Percentiles rank a stretch among this genome's conserved stretches.
Conservation (phyloP, 2,329 filamentous ascomycete genomes). For the Pseudocercospora eumusae region DNA sequence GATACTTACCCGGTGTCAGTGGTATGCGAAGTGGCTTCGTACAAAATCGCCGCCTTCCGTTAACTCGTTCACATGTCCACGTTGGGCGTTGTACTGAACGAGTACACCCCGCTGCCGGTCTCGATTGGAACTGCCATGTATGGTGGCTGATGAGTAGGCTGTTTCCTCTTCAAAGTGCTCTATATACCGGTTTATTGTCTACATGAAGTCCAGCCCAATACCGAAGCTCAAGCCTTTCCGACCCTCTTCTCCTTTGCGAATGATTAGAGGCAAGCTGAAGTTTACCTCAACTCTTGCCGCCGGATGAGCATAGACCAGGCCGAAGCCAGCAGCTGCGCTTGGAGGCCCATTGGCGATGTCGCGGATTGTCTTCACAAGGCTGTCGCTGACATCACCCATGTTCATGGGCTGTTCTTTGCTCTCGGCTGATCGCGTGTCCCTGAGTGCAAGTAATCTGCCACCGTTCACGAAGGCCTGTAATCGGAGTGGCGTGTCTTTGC, state of each 20-base stretch:
- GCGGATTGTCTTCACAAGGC: conserved; percentile 63
- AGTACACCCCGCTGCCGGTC: neutral
- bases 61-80: neutral
- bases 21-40: neutral
- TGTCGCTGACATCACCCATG: conserved; percentile 54
- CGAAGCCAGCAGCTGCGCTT: conserved; percentile 82
- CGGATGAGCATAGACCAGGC: conserved; percentile 91
- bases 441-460: conserved; percentile 77
- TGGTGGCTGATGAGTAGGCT: neutral
- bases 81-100: neutral
- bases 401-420: conserved; percentile 51
- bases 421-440: conserved; percentile 44
- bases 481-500: conserved; percentile 79
- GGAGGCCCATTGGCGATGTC: conserved; percentile 76
- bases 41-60: neutral
- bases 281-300: conserved; percentile 94
- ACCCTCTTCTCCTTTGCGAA: conserved; percentile 79
- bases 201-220: conserved; percentile 96
- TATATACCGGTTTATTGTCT: conserved; percentile 38
- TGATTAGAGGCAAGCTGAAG: conserved; percentile 82
- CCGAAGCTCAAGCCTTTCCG: conserved; percentile 92
- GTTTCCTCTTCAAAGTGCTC: neutral
- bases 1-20: neutral
- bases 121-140: neutral
- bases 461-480: conserved; percentile 91